Base-by-base conservation (phyloP, 2,329 filamentous ascomycete genomes). In the Fusarium pininemorale region DNA sequence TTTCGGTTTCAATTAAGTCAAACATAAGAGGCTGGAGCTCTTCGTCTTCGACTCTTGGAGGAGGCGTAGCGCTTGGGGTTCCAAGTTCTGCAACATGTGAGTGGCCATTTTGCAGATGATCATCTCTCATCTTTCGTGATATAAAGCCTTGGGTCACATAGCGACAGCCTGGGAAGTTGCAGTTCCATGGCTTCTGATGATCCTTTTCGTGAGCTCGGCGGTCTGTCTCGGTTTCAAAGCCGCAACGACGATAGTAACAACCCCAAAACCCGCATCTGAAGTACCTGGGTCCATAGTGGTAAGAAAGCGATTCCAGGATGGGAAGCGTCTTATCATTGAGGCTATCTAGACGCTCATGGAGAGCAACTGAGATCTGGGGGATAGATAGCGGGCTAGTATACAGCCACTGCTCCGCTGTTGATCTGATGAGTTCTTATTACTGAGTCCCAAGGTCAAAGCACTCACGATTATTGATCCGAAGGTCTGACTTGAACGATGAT, bases 391-490 rank as follows among this genome's bases (percentile, higher is more conserved):
- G 24, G 24, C 24, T 24, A 24, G 24, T 26, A 2, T 20, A 8
- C 0, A 53, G 3, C 48, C 48, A 53, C n/a, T 53, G 12, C 6
- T 32, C 30, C 7, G 22, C 48, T 51, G 2, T 24, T 16, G 7
- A 7, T 7, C 0, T 0, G 7, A 12, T 51, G 7, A 51, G 1
- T n/a, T 7, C 0, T 2, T 2, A 9, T 35, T 0, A 24, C 22
- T 0, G 5, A 1, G 3, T 18, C 5, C 10, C 3, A 20, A 2
- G 3, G 3, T 51, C 1, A 18, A 7, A 0, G 15, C 15, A 51
- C 48, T 26, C 2, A 53, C 48, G 8, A 11, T 20, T 15, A 2
- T 53, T 53, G 22, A 53, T 5, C 5, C 0, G n/a, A 20, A 20
- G 7, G 3, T 37, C 30, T 0, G 48, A 26, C 1, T 20, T 53